A percentile compares a stretch with the other conserved stretches of the same genome.
phyloP scores from a whole-genome alignment of 1,284 basidiomycete species.

The Rhodotorula sp. region DNA sequence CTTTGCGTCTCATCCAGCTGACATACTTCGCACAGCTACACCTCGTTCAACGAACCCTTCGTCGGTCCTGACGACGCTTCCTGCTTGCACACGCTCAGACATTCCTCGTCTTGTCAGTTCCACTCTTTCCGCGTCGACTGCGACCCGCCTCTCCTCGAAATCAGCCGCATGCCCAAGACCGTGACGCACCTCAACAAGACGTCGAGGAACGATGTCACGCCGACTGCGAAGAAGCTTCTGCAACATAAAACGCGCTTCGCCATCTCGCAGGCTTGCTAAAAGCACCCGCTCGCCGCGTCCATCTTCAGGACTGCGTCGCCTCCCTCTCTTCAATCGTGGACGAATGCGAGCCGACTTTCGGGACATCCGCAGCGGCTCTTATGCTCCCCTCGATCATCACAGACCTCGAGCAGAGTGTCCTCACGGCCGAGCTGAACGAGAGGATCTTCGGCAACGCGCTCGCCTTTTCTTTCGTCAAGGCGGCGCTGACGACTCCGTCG shows the following conservation, averaged over 20 bases:
- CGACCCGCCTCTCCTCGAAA: slow-evolving; percentile 69
- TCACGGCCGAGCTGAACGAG: slow-evolving; percentile 73
- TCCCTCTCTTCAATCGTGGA: slow-evolving; percentile 11
- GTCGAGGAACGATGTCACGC: slow-evolving; percentile 42
- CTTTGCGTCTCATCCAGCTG: slow-evolving; percentile 39
- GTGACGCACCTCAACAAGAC: slow-evolving; percentile 9
- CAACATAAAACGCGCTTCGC: slow-evolving; percentile 56
- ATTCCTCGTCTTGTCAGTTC: slow-evolving; percentile 55
- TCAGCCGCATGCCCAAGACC: slow-evolving; percentile 49
- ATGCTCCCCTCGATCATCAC: slow-evolving; percentile 68
- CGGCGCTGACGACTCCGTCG: slow-evolving; percentile 66
- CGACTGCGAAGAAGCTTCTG: slow-evolving; percentile 19
- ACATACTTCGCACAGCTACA: not conserved
- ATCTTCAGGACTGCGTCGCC: slow-evolving; percentile 50
- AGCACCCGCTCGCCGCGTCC: slow-evolving; percentile 68
- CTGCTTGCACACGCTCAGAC: not conserved
- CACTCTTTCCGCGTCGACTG: slow-evolving; percentile 59
- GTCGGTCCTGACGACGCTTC: not conserved
- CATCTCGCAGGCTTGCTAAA: slow-evolving; percentile 71
- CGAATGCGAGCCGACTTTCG: slow-evolving; percentile 37
- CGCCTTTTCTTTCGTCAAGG: slow-evolving; percentile 60
- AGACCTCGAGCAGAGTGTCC: slow-evolving; percentile 66
- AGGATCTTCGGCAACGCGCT: slow-evolving; percentile 63
- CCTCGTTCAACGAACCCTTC: not conserved
- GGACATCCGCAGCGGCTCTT: slow-evolving; percentile 58